These are phyloP conservation scores for Ascoidea asiatica DNA, from an alignment of 805 yeast genomes.

Conservation along the genomic window DNA sequence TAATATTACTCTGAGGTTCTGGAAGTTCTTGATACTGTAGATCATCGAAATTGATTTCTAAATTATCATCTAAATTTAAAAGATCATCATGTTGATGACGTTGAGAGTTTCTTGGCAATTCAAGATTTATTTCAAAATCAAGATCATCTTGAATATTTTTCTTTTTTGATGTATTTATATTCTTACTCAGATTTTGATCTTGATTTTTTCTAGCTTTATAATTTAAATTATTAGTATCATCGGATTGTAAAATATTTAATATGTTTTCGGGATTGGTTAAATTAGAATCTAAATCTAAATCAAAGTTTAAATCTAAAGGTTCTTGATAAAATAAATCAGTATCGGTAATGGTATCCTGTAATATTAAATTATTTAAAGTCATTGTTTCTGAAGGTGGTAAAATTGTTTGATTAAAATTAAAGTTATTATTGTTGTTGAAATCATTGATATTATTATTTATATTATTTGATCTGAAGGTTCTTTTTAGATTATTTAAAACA, in stretches of 20 bases:
- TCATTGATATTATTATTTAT: too few relatives aligned
- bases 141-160: not conserved
- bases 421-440: too few relatives aligned
- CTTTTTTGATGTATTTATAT: too few relatives aligned
- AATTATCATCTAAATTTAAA: not conserved
- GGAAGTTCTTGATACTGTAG: not conserved
- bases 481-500: slow-evolving; percentile 55
- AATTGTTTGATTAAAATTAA: slow-evolving; percentile 38
- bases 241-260: not conserved
- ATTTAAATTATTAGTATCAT: not conserved
- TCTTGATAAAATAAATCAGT: slow-evolving; percentile 60
- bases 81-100: not conserved
- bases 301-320: slow-evolving; percentile 30
- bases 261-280: too few relatives aligned
- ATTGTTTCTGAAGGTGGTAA: slow-evolving; percentile 49
- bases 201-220: too few relatives aligned
- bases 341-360: slow-evolving; percentile 71
- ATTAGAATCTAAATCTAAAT: slow-evolving; percentile 23
- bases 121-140: too few relatives aligned
- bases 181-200: too few relatives aligned
- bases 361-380: slow-evolving; percentile 42
- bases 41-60: slow-evolving; percentile 11
- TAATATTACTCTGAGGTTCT: too few relatives aligned
- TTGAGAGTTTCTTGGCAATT: not conserved
- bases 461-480: slow-evolving; percentile 38